Conservation (phyloP, 2,329 filamentous ascomycete genomes). For the Monilinia vaccinii-corymbosi region DNA sequence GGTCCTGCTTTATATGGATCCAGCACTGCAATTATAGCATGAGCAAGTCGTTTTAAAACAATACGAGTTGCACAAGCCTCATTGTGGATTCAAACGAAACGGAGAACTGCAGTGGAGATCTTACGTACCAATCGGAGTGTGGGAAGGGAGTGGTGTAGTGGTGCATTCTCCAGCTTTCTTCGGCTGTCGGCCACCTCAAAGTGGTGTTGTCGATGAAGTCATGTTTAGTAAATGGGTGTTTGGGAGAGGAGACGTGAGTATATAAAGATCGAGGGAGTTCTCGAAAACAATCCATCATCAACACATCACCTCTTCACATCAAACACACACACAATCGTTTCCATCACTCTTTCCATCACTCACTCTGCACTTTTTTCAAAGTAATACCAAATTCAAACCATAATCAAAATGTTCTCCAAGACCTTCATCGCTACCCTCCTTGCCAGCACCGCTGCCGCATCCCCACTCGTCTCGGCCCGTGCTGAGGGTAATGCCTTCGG, state of each 20-base stretch:
- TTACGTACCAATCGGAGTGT: not conserved
- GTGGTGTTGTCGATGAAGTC: constrained; percentile 1
- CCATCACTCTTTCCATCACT: not conserved
- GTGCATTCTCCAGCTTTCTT: not conserved
- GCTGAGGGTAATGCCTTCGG: not conserved
- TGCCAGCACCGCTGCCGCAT: constrained; percentile 9
- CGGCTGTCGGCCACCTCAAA: not conserved
- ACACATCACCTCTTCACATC: not conserved
- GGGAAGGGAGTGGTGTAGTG: not conserved
- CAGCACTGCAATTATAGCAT: not conserved
- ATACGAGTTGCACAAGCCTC: not conserved
- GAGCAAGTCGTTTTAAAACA: not conserved
- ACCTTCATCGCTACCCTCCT: constrained; percentile 9
- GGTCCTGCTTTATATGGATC: no score
- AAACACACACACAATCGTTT: not conserved
- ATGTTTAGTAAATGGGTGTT: not conserved
- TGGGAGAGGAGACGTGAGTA: not conserved
- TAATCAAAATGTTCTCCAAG: constrained; percentile 13
- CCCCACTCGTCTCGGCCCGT: not conserved
- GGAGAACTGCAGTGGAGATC: not conserved
- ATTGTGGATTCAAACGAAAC: not conserved
- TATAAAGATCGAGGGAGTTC: constrained; percentile 2
- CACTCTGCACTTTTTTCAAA: not conserved
- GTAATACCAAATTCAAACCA: not conserved
- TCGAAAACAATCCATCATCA: not conserved